A percentile compares a stretch with the other conserved stretches of the same genome.
phyloP scores from a whole-genome alignment of 2,329 filamentous ascomycete genomes.

The Diaporthe sp. region DNA sequence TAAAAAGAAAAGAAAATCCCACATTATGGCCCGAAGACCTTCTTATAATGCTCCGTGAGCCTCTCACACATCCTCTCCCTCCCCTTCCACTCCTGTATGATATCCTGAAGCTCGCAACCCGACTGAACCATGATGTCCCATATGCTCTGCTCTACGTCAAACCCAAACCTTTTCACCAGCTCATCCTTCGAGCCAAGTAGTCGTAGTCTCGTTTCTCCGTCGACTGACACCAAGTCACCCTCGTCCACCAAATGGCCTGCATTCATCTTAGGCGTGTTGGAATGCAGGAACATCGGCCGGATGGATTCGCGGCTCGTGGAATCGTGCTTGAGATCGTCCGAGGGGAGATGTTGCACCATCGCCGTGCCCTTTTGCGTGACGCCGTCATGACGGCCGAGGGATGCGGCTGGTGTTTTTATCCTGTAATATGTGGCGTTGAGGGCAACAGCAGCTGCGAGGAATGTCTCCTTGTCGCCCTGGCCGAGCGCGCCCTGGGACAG shows the following conservation, averaged over 20 bases:
- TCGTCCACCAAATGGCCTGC: constrained; percentile 44
- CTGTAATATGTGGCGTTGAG: constrained; percentile 55
- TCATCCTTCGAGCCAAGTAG: constrained; percentile 47
- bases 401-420: constrained; percentile 49
- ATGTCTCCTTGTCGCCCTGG: constrained; percentile 63
- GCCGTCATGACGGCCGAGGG: constrained; percentile 50
- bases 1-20: neutral
- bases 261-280: constrained; percentile 54
- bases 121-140: constrained; percentile 49
- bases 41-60: constrained; percentile 53
- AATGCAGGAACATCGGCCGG: constrained; percentile 51
- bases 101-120: constrained; percentile 45
- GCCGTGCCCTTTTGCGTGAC: constrained; percentile 43
- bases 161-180: constrained; percentile 45
- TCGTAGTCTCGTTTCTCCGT: constrained; percentile 43
- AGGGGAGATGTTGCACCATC: constrained; percentile 49
- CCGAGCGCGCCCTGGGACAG: constrained; percentile 57
- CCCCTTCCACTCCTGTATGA: constrained; percentile 38
- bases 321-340: constrained; percentile 44
- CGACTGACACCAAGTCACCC: constrained; percentile 40
- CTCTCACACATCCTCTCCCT: constrained; percentile 47
- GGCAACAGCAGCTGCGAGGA: constrained; percentile 57
- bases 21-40: constrained; percentile 52
- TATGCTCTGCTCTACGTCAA: constrained; percentile 50
- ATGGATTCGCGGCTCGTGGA: constrained; percentile 29